These are phyloP conservation scores for Magnolia kwangsiensis DNA, from an alignment of 164 flowering plant species.

Conservation along the genomic window DNA sequence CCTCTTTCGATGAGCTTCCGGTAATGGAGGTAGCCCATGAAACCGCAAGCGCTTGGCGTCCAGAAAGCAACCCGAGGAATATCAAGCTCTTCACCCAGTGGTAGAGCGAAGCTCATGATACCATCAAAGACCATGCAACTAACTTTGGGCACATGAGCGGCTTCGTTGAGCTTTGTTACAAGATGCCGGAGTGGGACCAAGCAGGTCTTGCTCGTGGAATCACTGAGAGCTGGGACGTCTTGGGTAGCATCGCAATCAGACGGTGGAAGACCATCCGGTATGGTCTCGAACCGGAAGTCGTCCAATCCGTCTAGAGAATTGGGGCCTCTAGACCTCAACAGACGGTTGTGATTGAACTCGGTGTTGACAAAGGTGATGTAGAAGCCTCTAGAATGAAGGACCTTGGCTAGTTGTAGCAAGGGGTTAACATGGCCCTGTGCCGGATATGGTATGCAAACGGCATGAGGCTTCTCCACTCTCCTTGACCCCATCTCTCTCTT, in stretches of 20 bases:
- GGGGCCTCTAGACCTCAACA: constrained; percentile 43
- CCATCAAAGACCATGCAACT: constrained; percentile 16
- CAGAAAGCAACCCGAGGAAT: constrained; percentile 10
- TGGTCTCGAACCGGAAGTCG: constrained; percentile 47
- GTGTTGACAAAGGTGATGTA: constrained; percentile 51
- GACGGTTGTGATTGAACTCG: constrained; percentile 51
- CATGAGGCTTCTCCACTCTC: constrained; percentile 19
- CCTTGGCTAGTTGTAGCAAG: constrained; percentile 27
- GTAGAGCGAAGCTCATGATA: constrained; percentile 6
- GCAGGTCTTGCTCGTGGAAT: constrained; percentile 28
- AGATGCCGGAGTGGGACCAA: constrained; percentile 18
- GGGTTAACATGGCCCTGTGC: constrained; percentile 39
- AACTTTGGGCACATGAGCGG: constrained; percentile 2
- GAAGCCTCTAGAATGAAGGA: constrained; percentile 33
- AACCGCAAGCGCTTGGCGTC: constrained; percentile 17
- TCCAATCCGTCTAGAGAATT: constrained; percentile 28
- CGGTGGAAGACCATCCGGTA: constrained; percentile 62
- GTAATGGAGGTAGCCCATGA: background rate
- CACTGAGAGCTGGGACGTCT: constrained; percentile 41
- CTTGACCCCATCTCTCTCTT: constrained; percentile 10
- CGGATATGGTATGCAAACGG: constrained; percentile 28
- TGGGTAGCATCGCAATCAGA: constrained; percentile 51
- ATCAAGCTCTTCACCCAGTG: constrained; percentile 9
- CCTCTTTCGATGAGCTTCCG: constrained; percentile 4
- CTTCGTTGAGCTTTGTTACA: constrained; percentile 7